Evolutionary conservation across 768 basidiomycete genomes (phyloP).

Genomic region (Termitomyces sp.): DNA sequence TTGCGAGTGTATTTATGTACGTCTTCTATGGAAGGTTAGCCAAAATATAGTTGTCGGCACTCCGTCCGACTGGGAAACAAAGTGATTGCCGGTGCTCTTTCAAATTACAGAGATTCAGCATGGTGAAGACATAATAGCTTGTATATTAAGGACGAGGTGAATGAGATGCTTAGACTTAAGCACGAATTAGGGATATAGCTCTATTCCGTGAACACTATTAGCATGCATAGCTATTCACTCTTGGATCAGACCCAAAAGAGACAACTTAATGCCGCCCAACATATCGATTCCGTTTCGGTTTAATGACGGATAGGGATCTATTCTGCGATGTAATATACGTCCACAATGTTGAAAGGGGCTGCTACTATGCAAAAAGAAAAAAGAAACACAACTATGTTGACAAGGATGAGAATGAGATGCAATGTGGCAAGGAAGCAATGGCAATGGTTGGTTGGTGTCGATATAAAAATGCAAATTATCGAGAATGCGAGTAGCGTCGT

Average conservation of each 20-base stretch:
- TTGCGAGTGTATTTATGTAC: neutral
- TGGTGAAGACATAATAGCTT: neutral
- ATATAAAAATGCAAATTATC: constrained; percentile 14
- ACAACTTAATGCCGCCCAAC: neutral
- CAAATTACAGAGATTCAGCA: neutral
- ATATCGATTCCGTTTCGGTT: neutral
- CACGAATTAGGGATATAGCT: neutral
- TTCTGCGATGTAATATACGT: constrained; percentile 18
- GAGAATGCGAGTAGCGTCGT: neutral
- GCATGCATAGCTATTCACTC: neutral
- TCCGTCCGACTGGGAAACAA: neutral
- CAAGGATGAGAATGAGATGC: constrained; percentile 13
- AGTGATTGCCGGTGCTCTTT: neutral
- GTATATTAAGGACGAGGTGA: neutral
- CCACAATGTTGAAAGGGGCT: constrained; percentile 11
- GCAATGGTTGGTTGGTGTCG: neutral
- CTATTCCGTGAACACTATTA: neutral
- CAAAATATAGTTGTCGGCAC: neutral
- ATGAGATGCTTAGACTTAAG: neutral
- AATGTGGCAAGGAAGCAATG: constrained; percentile 10
- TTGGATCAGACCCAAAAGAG: neutral
- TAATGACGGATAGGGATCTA: constrained; percentile 7
- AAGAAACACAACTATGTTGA: constrained; percentile 9
- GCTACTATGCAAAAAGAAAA: constrained; percentile 24
- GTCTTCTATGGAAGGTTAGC: neutral